Base-by-base conservation (phyloP, 495 filamentous ascomycete genomes). In the Thermothielavioides terrestris region DNA sequence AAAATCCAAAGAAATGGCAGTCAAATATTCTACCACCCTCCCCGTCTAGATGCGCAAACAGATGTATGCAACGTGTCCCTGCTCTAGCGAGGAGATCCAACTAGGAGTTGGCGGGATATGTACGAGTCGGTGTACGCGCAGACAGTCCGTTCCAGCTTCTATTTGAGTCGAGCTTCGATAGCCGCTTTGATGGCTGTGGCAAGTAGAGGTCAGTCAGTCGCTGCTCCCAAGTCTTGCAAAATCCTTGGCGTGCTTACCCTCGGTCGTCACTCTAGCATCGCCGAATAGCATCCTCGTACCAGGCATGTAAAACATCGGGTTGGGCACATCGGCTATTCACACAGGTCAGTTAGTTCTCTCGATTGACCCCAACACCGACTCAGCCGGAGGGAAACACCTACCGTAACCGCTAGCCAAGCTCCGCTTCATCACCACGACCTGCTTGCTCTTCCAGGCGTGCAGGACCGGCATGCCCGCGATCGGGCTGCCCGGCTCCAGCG, bases 391-490 rank as follows among this genome's bases (percentile, higher is more conserved):
- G 36, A 27, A 27, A 31, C 15, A 66, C 75, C 63, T 54, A 83
- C 80, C 86, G 62, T 91, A 91, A 62, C 86, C 86, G 57, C 81
- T 85, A 0, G 81, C 79, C 84, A 89, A 80, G 35, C 85, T 79
- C 15, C 86, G 73, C 71, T 91, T 91, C 86, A 91, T 89, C 12
- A 91, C 84, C 44, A 91, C 76, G 4, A 88, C 84, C 58, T 91
- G 85, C 71, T 88, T 89, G 64, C 84, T 88, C 80, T 89, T 91
- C 84, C 86, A 89, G 22, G 85, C 86, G 49, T 89, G 84, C 50
- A 91, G 68, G 22, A 91, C 85, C 6, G 86, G 86, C 86, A 91
- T 91, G 4, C 86, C 86, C 0, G 85, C 86, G 57, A 91, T 89
- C 5, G 84, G 72, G 32, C 82, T 86, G 47, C 84, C 84, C 1